A percentile compares a stretch with the other conserved stretches of the same genome.
phyloP scores from a whole-genome alignment of 495 filamentous ascomycete species.

The Aspergillus carlsbadensis region DNA sequence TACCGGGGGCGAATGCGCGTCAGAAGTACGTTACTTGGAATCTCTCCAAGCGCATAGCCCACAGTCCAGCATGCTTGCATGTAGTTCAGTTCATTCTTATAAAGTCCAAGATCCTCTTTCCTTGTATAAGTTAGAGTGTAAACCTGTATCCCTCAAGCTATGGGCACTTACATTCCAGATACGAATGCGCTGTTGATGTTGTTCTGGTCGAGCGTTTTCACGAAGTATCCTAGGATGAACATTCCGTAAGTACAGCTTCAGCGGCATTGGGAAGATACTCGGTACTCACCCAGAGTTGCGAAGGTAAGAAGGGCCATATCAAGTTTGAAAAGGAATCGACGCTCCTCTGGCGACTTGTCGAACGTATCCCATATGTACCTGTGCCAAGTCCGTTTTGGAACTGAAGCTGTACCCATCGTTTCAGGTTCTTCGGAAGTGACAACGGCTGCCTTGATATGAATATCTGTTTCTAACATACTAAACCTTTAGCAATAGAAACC shows the following conservation, averaged over 20 bases:
- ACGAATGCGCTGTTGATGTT: conserved; percentile 60
- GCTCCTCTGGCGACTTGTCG: conserved; percentile 60
- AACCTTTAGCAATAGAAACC: too few species aligned
- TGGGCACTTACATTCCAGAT: conserved; percentile 36
- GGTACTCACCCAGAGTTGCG: conserved; percentile 41
- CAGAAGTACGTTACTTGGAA: conserved; percentile 60
- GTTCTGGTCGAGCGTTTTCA: conserved; percentile 57
- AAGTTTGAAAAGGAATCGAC: conserved; percentile 60
- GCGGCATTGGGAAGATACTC: background rate
- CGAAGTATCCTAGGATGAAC: conserved; percentile 45
- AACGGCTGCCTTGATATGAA: too few species aligned
- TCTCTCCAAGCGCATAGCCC: conserved; percentile 62
- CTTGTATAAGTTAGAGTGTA: too few species aligned
- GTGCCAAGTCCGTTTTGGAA: conserved; percentile 23
- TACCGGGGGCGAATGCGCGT: conserved; percentile 54
- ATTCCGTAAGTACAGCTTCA: background rate
- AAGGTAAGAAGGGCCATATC: conserved; percentile 58
- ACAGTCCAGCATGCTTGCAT: conserved; percentile 60
- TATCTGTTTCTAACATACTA: too few species aligned
- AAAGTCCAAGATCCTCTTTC: conserved; percentile 64
- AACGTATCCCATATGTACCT: conserved; percentile 60
- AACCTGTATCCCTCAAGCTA: background rate
- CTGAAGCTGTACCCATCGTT: too few species aligned
- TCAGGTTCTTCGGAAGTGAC: too few species aligned
- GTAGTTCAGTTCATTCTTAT: conserved; percentile 52